Evolutionary conservation across 768 basidiomycete species (phyloP), one percentile per base, ranked within the genome.

Genomic region (Xanthoconium purpureum): DNA sequence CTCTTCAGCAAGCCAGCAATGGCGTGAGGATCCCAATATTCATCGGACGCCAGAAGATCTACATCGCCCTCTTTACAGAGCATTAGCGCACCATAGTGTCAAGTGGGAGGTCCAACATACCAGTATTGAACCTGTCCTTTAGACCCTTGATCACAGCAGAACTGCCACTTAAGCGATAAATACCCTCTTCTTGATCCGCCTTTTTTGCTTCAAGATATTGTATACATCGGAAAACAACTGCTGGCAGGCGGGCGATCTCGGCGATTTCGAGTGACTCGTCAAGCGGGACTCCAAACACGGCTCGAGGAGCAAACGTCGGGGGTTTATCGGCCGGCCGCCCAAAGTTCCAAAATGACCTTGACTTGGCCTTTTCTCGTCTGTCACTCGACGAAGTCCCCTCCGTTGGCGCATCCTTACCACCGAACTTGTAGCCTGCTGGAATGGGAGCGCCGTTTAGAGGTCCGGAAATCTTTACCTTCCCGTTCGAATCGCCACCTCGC

Each of bases 1-100:
- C 84, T 83, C 76, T 99, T 99, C 57, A 99, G 78, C 58, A 99
- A 78, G 5, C 96, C 97, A 47, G 97, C 90, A 58, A 99, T 91
- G 37, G 97, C 97, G 71, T 99, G 95, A 43, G 93, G 94, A 75
- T 99, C 97, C 90, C 92, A 97, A 64, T 88, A 91, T 66, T 97
- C 95, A 70, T 94, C 91, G 10, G 87, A 84, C 37, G 81, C 84
- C 37, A 96, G 76, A 12, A 99, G 80, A 69, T 98, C 88, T 54
- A 98, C 81, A 71, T 99, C 97, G n/a, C 95, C 96, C 78, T 99
- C 97, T 94, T 64, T 45, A 67, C 43, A 44, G 47, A 48, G 55
- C 55, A 43, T 55, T 24, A 55, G 48, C 42, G 47, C 28, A 35
- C 37, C n/a, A 50, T 60, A 40, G 13, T 52, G 18, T 56, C 40